Conservation (phyloP, 2,329 filamentous ascomycete genomes). For the Aspergillus brasiliensis region DNA sequence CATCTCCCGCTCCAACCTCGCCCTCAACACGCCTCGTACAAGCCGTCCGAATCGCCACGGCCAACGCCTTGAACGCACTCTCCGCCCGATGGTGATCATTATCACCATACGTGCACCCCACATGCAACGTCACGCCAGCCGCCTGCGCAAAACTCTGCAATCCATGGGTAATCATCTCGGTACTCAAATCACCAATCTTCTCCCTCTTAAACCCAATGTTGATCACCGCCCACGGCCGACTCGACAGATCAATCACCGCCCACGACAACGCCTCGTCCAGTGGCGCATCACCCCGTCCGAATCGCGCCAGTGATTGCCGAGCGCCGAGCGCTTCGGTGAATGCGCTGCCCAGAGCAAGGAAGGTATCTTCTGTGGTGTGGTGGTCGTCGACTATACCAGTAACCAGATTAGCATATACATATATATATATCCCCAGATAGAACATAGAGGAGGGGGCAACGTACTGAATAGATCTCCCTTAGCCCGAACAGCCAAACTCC, state of each 20-base stretch:
- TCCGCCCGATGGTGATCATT: conserved; percentile 97
- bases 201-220: conserved; percentile 84
- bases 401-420: conserved; percentile 5
- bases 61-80: conserved; percentile 95
- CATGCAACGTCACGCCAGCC: conserved; percentile 88
- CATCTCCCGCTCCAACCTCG: conserved; percentile 84
- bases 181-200: conserved; percentile 89
- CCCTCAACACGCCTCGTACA: conserved; percentile 72
- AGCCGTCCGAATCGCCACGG: conserved; percentile 79
- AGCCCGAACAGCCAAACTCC: conserved; percentile 82
- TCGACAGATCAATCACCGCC: conserved; percentile 92
- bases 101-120: conserved; percentile 84
- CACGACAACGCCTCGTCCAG: conserved; percentile 94
- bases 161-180: conserved; percentile 97
- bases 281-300: conserved; percentile 88
- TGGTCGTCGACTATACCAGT: conserved; percentile 81
- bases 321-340: conserved; percentile 79
- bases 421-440: not conserved
- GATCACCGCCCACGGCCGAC: conserved; percentile 82
- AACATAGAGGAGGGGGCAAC: conserved; percentile 33
- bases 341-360: conserved; percentile 82
- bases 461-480: conserved; percentile 88
- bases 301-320: conserved; percentile 80
- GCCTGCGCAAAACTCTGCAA: conserved; percentile 91
- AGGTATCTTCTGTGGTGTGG: conserved; percentile 95